phyloP scores from a whole-genome alignment of 23 red algal genomes.

The Rhodosorus marinus region DNA sequence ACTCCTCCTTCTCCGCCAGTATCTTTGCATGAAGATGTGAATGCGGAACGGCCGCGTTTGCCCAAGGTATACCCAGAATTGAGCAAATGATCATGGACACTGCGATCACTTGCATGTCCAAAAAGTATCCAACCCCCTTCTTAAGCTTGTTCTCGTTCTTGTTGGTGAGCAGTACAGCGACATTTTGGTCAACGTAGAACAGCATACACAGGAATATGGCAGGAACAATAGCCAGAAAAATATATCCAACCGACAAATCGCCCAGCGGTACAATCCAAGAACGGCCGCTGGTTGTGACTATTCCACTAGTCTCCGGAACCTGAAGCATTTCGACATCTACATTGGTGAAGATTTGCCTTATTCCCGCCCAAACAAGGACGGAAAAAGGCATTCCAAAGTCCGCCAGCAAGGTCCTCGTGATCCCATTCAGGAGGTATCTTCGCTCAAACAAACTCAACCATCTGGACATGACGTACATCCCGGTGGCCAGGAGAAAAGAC shows the following conservation, averaged over 20 bases:
- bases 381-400: slow-evolving; percentile 79
- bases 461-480: slow-evolving; percentile 57
- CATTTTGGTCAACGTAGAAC: slow-evolving; percentile 93
- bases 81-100: slow-evolving; percentile 49
- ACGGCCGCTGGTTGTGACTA: slow-evolving; percentile 56
- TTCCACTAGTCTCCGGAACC: slow-evolving; percentile 34
- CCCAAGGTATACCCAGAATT: slow-evolving; percentile 77
- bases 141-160: slow-evolving; percentile 73
- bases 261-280: slow-evolving; percentile 59
- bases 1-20: slow-evolving; percentile 81
- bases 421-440: slow-evolving; percentile 66
- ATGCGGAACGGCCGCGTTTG: slow-evolving; percentile 79
- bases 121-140: slow-evolving; percentile 72
- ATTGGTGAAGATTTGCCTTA: slow-evolving; percentile 36
- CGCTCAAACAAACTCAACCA: slow-evolving; percentile 33
- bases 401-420: slow-evolving; percentile 54
- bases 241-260: slow-evolving; percentile 37
- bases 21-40: slow-evolving; percentile 74
- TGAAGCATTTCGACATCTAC: slow-evolving; percentile 25
- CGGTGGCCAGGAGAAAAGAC: slow-evolving; percentile 46
- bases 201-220: slow-evolving; percentile 51
- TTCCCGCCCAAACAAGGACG: slow-evolving; percentile 40
- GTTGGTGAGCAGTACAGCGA: slow-evolving; percentile 66
- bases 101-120: slow-evolving; percentile 58
- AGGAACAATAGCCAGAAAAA: slow-evolving; percentile 73